phyloP scores from a whole-genome alignment of 2,329 filamentous ascomycete species.

The Basipetospora chlamydospora region DNA sequence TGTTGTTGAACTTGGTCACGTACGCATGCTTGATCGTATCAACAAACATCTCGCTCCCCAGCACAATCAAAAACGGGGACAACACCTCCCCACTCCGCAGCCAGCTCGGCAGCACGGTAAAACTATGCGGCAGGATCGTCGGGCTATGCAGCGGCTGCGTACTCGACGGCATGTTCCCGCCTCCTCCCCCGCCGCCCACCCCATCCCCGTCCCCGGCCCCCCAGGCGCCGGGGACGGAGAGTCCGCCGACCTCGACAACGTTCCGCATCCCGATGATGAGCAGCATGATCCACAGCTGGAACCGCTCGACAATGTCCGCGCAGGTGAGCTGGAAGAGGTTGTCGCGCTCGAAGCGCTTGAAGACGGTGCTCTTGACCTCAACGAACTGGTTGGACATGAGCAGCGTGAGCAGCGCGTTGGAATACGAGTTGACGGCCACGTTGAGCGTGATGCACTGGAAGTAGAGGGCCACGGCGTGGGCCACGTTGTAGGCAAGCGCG shows the following conservation, averaged over 20 bases:
- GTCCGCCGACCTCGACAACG: slow-evolving; percentile 82
- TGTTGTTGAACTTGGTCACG: slow-evolving; percentile 97
- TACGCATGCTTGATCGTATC: slow-evolving; percentile 97
- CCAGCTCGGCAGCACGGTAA: slow-evolving; percentile 77
- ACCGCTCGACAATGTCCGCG: slow-evolving; percentile 90
- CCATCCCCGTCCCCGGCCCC: no score
- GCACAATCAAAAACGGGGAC: slow-evolving; percentile 82
- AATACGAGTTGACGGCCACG: slow-evolving; percentile 96
- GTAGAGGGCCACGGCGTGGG: slow-evolving; percentile 78
- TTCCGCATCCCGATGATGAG: slow-evolving; percentile 93
- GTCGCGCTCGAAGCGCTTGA: slow-evolving; percentile 98
- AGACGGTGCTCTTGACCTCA: slow-evolving; percentile 95
- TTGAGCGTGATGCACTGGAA: slow-evolving; percentile 97
- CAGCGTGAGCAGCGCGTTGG: slow-evolving; percentile 82
- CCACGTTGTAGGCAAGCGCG: slow-evolving; percentile 72
- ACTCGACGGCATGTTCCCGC: slow-evolving; percentile 18
- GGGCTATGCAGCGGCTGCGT: slow-evolving; percentile 47
- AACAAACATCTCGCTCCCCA: slow-evolving; percentile 92
- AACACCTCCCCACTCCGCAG: slow-evolving; percentile 67
- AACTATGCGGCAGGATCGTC: slow-evolving; percentile 76
- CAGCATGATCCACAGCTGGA: slow-evolving; percentile 95
- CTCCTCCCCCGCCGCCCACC: slow-evolving; percentile 38
- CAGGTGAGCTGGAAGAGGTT: slow-evolving; percentile 94
- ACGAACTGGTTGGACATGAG: slow-evolving; percentile 97
- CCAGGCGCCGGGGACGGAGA: slow-evolving; percentile 51